These are phyloP conservation scores for Wickerhamomyces sp. DNA, from an alignment of 1,139 yeast genomes.

Conservation along the genomic window DNA sequence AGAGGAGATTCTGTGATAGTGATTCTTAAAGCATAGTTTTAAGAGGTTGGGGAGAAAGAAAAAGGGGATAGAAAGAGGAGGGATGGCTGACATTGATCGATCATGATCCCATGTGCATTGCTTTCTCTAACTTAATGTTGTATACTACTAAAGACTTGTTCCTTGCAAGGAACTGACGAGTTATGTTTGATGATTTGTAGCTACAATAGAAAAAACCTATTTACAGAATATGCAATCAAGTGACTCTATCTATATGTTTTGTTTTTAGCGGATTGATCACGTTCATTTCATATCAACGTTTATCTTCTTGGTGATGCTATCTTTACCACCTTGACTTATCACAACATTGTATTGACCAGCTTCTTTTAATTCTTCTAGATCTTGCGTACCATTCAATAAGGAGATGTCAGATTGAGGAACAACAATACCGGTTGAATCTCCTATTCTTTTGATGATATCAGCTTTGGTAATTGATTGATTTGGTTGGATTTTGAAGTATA, in stretches of 20 bases:
- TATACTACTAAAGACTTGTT: no score
- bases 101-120: neutral
- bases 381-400: constrained; percentile 1
- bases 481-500: constrained; percentile 4
- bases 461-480: constrained; percentile 5
- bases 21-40: constrained; percentile 45
- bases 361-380: constrained; percentile 8
- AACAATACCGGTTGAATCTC: constrained; percentile 3
- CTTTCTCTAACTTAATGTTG: no score
- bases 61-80: no score
- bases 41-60: neutral
- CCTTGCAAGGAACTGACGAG: no score
- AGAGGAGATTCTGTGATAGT: constrained; percentile 95
- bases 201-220: neutral
- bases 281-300: constrained; percentile 4
- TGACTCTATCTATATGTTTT: no score
- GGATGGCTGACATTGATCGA: no score
- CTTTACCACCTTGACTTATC: constrained; percentile 8
- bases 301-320: constrained; percentile 13
- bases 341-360: constrained; percentile 14
- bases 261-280: no score
- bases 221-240: neutral
- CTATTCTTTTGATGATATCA: constrained; percentile 9
- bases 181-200: neutral
- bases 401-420: constrained; percentile 16